Evolutionary conservation across 805 yeast species (phyloP).

Genomic region (Candida easanensis): DNA sequence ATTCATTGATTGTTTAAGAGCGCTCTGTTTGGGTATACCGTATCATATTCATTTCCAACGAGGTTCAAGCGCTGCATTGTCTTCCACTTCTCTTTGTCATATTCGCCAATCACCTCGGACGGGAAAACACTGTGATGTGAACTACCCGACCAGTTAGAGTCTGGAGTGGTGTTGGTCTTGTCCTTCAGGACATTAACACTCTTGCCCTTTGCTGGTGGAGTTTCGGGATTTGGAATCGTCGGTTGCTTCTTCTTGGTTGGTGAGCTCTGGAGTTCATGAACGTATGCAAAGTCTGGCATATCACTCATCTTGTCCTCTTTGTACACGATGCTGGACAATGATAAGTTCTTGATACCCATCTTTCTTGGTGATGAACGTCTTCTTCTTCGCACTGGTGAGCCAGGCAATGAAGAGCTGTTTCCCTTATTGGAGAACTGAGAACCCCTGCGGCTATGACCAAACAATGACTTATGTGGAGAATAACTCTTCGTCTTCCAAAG

Average conservation of each 20-base stretch:
- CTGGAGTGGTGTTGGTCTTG: conserved; percentile 27
- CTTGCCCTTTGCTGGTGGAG: conserved; percentile 13
- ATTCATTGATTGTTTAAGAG: no score
- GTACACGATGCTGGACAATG: conserved; percentile 26
- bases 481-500: conserved; percentile 12
- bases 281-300: conserved; percentile 23
- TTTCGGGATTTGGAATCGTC: conserved; percentile 4
- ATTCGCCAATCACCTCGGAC: conserved; percentile 58
- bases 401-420: conserved; percentile 19
- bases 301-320: conserved; percentile 17
- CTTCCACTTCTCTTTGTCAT: conserved; percentile 65
- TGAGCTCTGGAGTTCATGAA: conserved; percentile 26
- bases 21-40: background rate
- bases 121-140: conserved; percentile 43
- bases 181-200: conserved; percentile 25
- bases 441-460: conserved; percentile 19
- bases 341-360: conserved; percentile 23
- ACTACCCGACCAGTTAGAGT: conserved; percentile 37
- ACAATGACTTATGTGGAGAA: conserved; percentile 29
- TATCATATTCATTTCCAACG: conserved; percentile 4
- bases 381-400: conserved; percentile 20
- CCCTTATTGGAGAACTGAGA: conserved; percentile 18
- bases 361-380: conserved; percentile 13
- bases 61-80: conserved; percentile 41
- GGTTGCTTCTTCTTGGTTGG: conserved; percentile 15